Evolutionary conservation across 495 filamentous ascomycete genomes (phyloP).

Genomic region (Trichocladium antarcticum): DNA sequence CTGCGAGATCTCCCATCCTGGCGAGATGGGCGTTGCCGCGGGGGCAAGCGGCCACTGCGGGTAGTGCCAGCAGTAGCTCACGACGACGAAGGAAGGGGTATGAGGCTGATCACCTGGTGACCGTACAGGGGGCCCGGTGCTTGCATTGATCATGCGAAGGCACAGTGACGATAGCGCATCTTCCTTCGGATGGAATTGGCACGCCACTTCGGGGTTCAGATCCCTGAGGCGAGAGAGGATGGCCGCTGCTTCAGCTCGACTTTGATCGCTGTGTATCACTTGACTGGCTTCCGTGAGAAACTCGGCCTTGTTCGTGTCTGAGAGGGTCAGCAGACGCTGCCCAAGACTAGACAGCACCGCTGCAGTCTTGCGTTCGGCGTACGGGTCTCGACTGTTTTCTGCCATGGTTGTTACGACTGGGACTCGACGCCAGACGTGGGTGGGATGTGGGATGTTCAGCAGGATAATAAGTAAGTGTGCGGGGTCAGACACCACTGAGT

Average conservation of each 20-base stretch:
- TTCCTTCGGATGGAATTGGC: constrained; percentile 11
- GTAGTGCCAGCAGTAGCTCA: constrained; percentile 25
- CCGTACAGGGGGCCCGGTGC: background rate
- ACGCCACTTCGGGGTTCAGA: constrained; percentile 11
- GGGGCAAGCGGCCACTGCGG: constrained; percentile 6
- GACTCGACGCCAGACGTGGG: too few relatives aligned
- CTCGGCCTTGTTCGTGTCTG: constrained; percentile 1
- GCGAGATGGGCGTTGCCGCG: constrained; percentile 1
- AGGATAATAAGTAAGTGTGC: too few relatives aligned
- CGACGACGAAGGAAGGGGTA: constrained; percentile 12
- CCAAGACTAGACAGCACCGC: background rate
- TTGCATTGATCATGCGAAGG: constrained; percentile 12
- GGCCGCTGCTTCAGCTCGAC: constrained; percentile 3
- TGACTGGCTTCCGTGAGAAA: constrained; percentile 1
- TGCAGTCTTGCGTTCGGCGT: background rate
- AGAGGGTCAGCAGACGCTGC: constrained; percentile 4
- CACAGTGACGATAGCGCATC: constrained; percentile 6
- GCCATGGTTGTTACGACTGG: too few relatives aligned
- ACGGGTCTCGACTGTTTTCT: background rate
- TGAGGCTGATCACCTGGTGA: background rate
- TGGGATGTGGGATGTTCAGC: too few relatives aligned
- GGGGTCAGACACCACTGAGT: too few relatives aligned
- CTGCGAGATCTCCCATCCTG: constrained; percentile 16
- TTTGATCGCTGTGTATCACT: background rate
- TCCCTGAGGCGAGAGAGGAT: constrained; percentile 8